A percentile compares a stretch with the other conserved stretches of the same genome.
Evolutionary conservation across 352 stramenopile species (phyloP).

Genomic region (Globisporangium echinulatum): DNA sequence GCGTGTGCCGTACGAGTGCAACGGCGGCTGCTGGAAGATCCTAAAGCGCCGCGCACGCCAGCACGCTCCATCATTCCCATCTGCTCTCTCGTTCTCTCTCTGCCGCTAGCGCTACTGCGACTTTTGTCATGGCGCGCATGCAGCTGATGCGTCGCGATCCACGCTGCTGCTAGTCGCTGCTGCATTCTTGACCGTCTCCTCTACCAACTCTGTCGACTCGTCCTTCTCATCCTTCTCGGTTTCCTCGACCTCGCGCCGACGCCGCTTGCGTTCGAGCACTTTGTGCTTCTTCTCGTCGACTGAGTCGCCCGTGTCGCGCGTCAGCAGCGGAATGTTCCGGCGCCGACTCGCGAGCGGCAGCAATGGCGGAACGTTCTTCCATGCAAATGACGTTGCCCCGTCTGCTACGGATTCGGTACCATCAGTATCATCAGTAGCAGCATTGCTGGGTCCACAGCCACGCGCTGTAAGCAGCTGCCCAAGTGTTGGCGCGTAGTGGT

Average conservation of each 20-base stretch:
- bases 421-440: background rate
- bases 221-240: background rate
- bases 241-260: slow-evolving; percentile 25
- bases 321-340: slow-evolving; percentile 55
- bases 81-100: background rate
- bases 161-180: background rate
- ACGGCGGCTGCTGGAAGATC: background rate
- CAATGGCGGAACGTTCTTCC: slow-evolving; percentile 53
- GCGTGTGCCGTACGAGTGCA: background rate
- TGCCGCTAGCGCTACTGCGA: background rate
- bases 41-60: background rate
- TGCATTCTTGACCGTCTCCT: slow-evolving; percentile 3
- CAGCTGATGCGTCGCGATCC: background rate
- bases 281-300: slow-evolving; percentile 76
- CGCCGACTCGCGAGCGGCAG: slow-evolving; percentile 47
- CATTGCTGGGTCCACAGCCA: slow-evolving; percentile 10
- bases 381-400: slow-evolving; percentile 15
- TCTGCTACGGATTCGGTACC: slow-evolving; percentile 4
- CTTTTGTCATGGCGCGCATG: background rate
- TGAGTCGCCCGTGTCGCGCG: slow-evolving; percentile 67
- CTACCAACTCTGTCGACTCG: background rate
- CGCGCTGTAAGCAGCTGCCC: slow-evolving; percentile 71
- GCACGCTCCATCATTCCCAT: background rate
- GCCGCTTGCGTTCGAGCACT: slow-evolving; percentile 68
- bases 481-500: slow-evolving; percentile 67